Evolutionary conservation across 2,329 filamentous ascomycete species (phyloP).

Genomic region (Monosporascus ibericus): DNA sequence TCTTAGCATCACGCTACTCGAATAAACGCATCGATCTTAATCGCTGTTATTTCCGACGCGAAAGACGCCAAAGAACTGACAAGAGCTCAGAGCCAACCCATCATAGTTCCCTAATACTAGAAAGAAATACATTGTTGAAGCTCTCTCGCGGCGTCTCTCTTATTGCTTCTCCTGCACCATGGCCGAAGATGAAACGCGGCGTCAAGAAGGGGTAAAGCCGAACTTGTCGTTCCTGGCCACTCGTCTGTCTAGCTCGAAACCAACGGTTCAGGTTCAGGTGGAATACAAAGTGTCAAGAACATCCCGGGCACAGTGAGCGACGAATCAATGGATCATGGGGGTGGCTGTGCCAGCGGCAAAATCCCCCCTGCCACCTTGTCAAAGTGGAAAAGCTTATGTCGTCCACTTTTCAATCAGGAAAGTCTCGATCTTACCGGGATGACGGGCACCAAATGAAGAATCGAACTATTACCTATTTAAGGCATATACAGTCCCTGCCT

Average conservation of each 20-base stretch:
- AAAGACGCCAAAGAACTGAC: too few species aligned
- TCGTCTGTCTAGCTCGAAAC: neutral
- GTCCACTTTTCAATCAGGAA: too few species aligned
- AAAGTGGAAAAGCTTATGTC: neutral
- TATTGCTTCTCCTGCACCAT: neutral
- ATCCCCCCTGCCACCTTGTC: neutral
- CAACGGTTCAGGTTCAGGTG: neutral
- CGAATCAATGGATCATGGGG: too few species aligned
- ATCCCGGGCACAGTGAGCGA: too few species aligned
- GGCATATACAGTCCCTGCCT: too few species aligned
- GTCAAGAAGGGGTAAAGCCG: neutral
- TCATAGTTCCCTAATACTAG: neutral
- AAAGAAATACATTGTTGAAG: too few species aligned
- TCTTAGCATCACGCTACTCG: neutral
- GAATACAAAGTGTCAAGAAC: too few species aligned
- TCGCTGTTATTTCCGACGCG: neutral
- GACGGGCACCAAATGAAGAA: neutral
- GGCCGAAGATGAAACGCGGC: neutral
- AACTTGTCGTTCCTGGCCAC: too few species aligned
- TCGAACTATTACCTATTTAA: too few species aligned
- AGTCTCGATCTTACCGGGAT: neutral
- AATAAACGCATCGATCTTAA: neutral
- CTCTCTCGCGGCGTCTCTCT: too few species aligned
- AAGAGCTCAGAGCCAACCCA: too few species aligned
- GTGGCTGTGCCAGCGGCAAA: neutral